phyloP scores from a whole-genome alignment of 352 stramenopile species.

The Globisporangium abappressorium region DNA sequence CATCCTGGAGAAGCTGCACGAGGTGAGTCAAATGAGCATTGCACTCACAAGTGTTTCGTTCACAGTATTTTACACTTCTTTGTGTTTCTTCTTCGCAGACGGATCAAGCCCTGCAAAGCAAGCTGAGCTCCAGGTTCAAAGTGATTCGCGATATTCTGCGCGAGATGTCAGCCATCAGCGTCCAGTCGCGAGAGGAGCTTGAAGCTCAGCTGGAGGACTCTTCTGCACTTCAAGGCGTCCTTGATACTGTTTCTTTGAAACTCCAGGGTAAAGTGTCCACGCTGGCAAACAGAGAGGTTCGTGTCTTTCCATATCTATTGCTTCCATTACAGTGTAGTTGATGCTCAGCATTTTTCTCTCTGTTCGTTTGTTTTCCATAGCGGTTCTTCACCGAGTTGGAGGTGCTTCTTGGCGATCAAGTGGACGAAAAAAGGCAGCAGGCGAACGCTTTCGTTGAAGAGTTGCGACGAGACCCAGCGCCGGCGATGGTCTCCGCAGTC shows the following conservation, averaged over 20 bases:
- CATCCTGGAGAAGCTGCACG: constrained; percentile 20
- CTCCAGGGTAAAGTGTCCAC: constrained; percentile 3
- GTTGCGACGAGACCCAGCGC: constrained; percentile 21
- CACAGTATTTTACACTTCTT: too few species aligned
- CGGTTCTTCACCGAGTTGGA: constrained; percentile 40
- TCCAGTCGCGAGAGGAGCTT: constrained; percentile 23
- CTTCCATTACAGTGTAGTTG: too few species aligned
- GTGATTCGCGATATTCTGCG: constrained; percentile 26
- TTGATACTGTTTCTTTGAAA: constrained; percentile 19
- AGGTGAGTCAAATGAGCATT: background rate
- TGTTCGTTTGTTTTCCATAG: constrained; percentile 9
- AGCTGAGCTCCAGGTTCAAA: constrained; percentile 27
- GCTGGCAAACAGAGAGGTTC: constrained; percentile 3
- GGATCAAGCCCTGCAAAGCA: constrained; percentile 18
- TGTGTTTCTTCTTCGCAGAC: constrained; percentile 17
- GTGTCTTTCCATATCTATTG: background rate
- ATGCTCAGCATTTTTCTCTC: background rate
- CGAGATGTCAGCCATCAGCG: constrained; percentile 16
- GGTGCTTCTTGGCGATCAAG: constrained; percentile 35
- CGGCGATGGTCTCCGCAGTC: constrained; percentile 22
- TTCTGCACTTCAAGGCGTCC: constrained; percentile 24
- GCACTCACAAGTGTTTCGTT: too few species aligned
- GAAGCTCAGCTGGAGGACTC: constrained; percentile 23
- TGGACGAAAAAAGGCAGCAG: constrained; percentile 28
- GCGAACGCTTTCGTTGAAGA: constrained; percentile 39